Evolutionary conservation across 495 filamentous ascomycete genomes (phyloP), one percentile per base, ranked within the genome.

Genomic region (Massariosphaeria phaeospora): DNA sequence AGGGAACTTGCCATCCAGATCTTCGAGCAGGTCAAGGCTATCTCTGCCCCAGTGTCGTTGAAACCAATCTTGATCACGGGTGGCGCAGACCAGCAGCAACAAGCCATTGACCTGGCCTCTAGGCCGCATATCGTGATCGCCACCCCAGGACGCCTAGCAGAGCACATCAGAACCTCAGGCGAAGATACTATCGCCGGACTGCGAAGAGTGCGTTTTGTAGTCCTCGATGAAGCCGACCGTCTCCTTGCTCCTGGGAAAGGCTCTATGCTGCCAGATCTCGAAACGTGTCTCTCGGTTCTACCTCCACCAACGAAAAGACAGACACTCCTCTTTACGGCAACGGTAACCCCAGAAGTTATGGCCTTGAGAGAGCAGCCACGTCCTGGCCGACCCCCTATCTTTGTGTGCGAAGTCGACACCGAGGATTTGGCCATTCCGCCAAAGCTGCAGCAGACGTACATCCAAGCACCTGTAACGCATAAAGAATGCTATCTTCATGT

Each of bases 181-280:
- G 78, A 87, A 59, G 93, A 99, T 65, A 97, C 93, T 0, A 77
- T 94, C 40, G 76, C 79, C 47, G 89, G 89, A 2, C 72, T 99
- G 7, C 75, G 82, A 2, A 79, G 89, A 20, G 83, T 84, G 9
- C 82, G 81, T 25, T 86, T 91, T 71, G 86, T 96, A 4, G 88
- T 99, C 0, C 82, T 99, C 33, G 93, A 99, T 70, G 93, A 99
- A 75, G 93, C 93, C 21, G 93, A 99, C 71, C 82, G 94, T 34
- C 77, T 99, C 18, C 77, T 99, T 15, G 80, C 86, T 23, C 76
- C 81, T 23, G 83, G 80, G 27, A 74, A 76, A 4, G 90, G 89
- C 10, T 89, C 84, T 72, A 95, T 95, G 90, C 76, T 95, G n/a
- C 82, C 86, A 20, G 93, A 96, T 67, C 79, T 99, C 1, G 89